phyloP scores from a whole-genome alignment of 306 rosid species.

The Astragalus membranaceus region DNA sequence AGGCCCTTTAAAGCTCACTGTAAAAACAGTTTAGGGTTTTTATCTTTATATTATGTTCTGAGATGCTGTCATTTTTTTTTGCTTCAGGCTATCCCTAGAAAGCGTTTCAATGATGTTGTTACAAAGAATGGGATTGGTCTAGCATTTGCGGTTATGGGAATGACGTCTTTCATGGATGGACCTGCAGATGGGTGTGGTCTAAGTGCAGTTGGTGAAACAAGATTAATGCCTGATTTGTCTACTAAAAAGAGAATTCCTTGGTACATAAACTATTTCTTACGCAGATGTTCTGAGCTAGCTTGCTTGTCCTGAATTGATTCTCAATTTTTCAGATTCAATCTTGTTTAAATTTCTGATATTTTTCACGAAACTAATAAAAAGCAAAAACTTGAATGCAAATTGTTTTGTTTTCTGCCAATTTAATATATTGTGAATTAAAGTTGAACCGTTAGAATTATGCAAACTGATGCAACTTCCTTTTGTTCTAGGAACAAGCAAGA shows the following conservation, averaged over 20 bases:
- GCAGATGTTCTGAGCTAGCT: not conserved
- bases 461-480: slow-evolving; percentile 14
- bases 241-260: slow-evolving; percentile 71
- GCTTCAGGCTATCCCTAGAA: slow-evolving; percentile 70
- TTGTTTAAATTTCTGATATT: not conserved
- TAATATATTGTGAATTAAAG: not conserved
- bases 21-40: not conserved
- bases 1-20: not conserved
- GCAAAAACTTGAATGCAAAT: not conserved
- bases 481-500: slow-evolving; percentile 61
- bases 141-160: slow-evolving; percentile 58
- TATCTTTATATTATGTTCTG: not conserved
- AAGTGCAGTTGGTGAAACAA: slow-evolving; percentile 71
- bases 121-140: slow-evolving; percentile 62
- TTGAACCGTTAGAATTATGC: not conserved
- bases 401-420: not conserved
- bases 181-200: slow-evolving; percentile 67
- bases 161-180: slow-evolving; percentile 61
- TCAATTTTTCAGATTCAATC: not conserved
- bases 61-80: slow-evolving; percentile 12
- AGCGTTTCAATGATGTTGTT: slow-evolving; percentile 54
- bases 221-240: slow-evolving; percentile 80
- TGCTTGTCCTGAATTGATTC: not conserved
- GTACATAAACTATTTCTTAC: slow-evolving; percentile 30
- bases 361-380: not conserved